These are phyloP conservation scores for Trichocomaceae sp. DNA, from an alignment of 2,329 filamentous ascomycete species.

Conservation along the genomic window DNA sequence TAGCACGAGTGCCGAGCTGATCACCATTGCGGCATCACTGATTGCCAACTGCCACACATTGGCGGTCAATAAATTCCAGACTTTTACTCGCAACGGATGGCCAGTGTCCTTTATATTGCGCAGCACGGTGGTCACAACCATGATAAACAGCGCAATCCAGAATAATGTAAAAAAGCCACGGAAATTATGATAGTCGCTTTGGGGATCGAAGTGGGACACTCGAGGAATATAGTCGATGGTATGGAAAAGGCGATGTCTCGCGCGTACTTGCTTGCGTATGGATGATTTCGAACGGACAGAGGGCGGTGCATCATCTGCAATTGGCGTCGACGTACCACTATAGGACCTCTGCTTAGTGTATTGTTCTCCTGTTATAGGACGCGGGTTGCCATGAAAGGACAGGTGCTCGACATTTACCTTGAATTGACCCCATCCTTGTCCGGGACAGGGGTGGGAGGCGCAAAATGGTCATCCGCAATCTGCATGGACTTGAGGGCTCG, in stretches of 20 bases:
- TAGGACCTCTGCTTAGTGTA: not conserved
- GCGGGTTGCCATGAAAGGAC: not conserved
- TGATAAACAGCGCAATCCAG: slow-evolving; percentile 94
- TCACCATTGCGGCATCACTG: slow-evolving; percentile 80
- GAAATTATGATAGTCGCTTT: slow-evolving; percentile 88
- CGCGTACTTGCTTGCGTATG: slow-evolving; percentile 74
- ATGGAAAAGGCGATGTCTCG: slow-evolving; percentile 79
- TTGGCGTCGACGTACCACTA: slow-evolving; percentile 12
- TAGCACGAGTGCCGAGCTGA: slow-evolving; percentile 62
- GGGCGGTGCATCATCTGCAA: slow-evolving; percentile 79
- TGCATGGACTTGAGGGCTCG: slow-evolving; percentile 10
- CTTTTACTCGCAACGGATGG: slow-evolving; percentile 72
- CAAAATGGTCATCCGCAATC: slow-evolving; percentile 5
- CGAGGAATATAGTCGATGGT: slow-evolving; percentile 85
- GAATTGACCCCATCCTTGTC: slow-evolving; percentile 6
- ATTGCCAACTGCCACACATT: slow-evolving; percentile 83
- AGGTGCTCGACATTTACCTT: not conserved
- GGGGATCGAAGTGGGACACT: slow-evolving; percentile 91
- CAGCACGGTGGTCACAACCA: slow-evolving; percentile 91
- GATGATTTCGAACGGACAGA: slow-evolving; percentile 80
- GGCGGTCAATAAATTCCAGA: slow-evolving; percentile 80
- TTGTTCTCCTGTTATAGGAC: not conserved
- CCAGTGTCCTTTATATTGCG: slow-evolving; percentile 93
- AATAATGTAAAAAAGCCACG: slow-evolving; percentile 97
- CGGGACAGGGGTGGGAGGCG: not conserved